These are phyloP conservation scores for Lasiodiplodia sp. DNA, from an alignment of 2,329 filamentous ascomycete species.

Conservation along the genomic window DNA sequence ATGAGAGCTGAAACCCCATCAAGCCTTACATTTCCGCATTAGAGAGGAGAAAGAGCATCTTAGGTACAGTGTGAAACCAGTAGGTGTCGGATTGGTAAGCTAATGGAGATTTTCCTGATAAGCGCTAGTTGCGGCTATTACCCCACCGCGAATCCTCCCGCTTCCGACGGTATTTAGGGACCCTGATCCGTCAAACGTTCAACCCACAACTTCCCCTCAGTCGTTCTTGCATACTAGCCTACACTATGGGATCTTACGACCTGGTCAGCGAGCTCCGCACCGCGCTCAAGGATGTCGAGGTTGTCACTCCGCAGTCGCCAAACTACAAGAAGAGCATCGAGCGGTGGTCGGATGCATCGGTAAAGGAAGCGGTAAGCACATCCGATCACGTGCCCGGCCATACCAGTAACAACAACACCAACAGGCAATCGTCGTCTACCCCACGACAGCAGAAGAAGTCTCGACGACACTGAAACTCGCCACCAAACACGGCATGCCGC, in stretches of 20 bases:
- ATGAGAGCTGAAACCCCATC: no score
- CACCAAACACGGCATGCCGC: constrained; percentile 49
- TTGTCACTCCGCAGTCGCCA: constrained; percentile 31
- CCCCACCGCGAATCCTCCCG: no score
- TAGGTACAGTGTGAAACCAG: no score
- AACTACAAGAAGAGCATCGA: constrained; percentile 34
- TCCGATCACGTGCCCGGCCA: not conserved
- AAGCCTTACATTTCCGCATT: no score
- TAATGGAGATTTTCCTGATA: no score
- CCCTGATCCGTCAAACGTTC: not conserved
- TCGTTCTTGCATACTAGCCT: no score
- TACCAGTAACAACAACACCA: not conserved
- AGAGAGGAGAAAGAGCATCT: no score
- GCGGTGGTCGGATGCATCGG: constrained; percentile 34
- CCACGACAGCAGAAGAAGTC: not conserved
- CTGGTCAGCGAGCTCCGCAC: constrained; percentile 14
- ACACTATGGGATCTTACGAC: not conserved
- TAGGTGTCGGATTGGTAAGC: no score
- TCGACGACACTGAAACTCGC: constrained; percentile 30
- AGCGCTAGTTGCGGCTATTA: no score
- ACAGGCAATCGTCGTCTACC: constrained; percentile 5
- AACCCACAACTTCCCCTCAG: not conserved
- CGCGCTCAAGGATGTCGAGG: constrained; percentile 19
- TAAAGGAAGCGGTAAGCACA: constrained; percentile 33
- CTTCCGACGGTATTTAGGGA: not conserved